Percentiles rank a stretch among this genome's conserved stretches.
Conservation (phyloP, 2,329 filamentous ascomycete species). For the Lomentospora prolificans region DNA sequence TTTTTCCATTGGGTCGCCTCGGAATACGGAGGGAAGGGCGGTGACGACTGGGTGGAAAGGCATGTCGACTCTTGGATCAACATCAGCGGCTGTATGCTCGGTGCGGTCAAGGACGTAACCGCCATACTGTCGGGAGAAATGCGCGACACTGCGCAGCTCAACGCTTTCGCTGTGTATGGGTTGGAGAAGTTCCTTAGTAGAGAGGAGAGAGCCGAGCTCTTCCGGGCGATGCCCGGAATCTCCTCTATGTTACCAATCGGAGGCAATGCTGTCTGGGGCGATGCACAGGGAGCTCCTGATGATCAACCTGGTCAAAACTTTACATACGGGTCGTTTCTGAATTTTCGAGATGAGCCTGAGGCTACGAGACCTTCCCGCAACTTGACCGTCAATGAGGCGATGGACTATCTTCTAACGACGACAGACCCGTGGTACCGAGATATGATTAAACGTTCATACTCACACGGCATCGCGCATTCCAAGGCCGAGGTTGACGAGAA, state of each 20-base stretch:
- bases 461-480: conserved; percentile 78
- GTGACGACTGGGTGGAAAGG: conserved; percentile 78
- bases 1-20: conserved; percentile 74
- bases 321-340: conserved; percentile 73
- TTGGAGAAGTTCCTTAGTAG: conserved; percentile 90
- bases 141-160: conserved; percentile 95
- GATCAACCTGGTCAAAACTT: conserved; percentile 63
- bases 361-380: conserved; percentile 59
- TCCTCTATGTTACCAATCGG: conserved; percentile 95
- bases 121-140: conserved; percentile 93
- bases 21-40: conserved; percentile 68
- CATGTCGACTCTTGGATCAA: conserved; percentile 96
- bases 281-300: conserved; percentile 77
- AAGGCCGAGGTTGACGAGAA: conserved; percentile 71
- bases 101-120: conserved; percentile 81
- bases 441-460: conserved; percentile 67
- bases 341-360: conserved; percentile 63
- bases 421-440: conserved; percentile 79
- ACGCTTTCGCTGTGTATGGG: conserved; percentile 92
- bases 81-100: conserved; percentile 95
- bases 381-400: conserved; percentile 67
- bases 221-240: conserved; percentile 93
- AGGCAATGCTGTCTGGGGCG: conserved; percentile 91
- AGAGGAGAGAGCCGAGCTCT: conserved; percentile 84
- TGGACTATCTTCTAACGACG: conserved; percentile 68